Percentiles rank a stretch among this genome's conserved stretches.
phyloP scores from a whole-genome alignment of 305 asterid genomes.

The Fraxinus sp. region DNA sequence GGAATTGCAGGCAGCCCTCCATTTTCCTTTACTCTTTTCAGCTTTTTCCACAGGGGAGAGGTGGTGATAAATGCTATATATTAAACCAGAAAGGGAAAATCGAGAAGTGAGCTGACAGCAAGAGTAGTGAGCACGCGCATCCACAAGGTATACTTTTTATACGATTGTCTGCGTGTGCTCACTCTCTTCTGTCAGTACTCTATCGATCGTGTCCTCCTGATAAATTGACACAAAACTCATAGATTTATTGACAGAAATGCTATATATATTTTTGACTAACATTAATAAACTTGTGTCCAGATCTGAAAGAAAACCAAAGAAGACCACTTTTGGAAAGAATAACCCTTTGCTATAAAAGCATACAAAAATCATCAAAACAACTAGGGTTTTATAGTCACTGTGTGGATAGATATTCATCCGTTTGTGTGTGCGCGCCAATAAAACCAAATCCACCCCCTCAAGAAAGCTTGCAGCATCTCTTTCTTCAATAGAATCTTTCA shows the following conservation, averaged over 20 bases:
- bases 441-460: background rate
- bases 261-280: background rate
- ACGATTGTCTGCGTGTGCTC: constrained; percentile 53
- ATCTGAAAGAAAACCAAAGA: constrained; percentile 16
- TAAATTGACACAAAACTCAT: constrained; percentile 5
- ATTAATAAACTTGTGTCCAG: background rate
- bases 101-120: constrained; percentile 30
- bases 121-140: constrained; percentile 51
- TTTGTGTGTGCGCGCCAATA: background rate
- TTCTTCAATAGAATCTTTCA: background rate
- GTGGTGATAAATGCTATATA: background rate
- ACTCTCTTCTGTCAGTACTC: constrained; percentile 57
- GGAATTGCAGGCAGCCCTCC: background rate
- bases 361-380: background rate
- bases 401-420: background rate
- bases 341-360: background rate
- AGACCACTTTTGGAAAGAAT: constrained; percentile 4
- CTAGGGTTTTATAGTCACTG: background rate
- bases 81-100: background rate
- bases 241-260: background rate
- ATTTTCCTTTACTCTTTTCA: background rate
- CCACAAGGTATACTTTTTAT: constrained; percentile 27
- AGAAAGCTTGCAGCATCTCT: background rate
- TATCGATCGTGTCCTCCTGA: constrained; percentile 14
- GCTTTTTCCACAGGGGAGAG: background rate